Base-by-base conservation (phyloP, 2,329 filamentous ascomycete species). In the Fonsecaea nubica region DNA sequence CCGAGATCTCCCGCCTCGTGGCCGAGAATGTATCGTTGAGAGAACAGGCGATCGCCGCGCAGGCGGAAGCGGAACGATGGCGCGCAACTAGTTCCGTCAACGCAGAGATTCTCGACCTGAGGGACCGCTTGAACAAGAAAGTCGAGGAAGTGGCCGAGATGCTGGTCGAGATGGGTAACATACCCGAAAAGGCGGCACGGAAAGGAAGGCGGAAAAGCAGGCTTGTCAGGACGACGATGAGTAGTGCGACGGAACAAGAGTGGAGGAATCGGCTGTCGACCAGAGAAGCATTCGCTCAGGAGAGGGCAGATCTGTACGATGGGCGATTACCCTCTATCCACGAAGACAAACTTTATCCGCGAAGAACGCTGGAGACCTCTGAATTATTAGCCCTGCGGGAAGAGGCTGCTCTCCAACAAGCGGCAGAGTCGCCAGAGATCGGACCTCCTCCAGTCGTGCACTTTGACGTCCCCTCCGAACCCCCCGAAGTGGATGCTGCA, bases 11-110 rank as follows among this genome's bases (percentile, higher is more conserved):
- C 45, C 82, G 86, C 58, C 79, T 90, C 9, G 80, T 89, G 48
- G 80, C 84, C 33, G 86, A 89, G 66, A 89, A 89, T 71, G 78
- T 88, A 21, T 80, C 83, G 2, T 79, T 90, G 8, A 81, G 86
- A 61, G 85, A 89, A 75, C 82, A 87, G 71, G 81, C 87, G 8
- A 83, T 89, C 60, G 81, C 81, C 30, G 78, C 88, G n/a, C 82
- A 85, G 54, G 82, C 83, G 60, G 82, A 86, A 52, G 77, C 86
- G 59, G 83, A 85, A 70, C 80, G 81, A 71, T 78, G 80, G 38
- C 77, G 80, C 53, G 77, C 77, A 56, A 78, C 79, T 33, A 79
- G 80, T 55, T 78, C 76, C 30, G 77, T 85, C 30, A 75, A 76
- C 56, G 79, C 82, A 40, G 82, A 80, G 8, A 79, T 89, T 38